These are phyloP conservation scores for Elongisporangium anandrum DNA, from an alignment of 352 stramenopile genomes.

Conservation along the genomic window DNA sequence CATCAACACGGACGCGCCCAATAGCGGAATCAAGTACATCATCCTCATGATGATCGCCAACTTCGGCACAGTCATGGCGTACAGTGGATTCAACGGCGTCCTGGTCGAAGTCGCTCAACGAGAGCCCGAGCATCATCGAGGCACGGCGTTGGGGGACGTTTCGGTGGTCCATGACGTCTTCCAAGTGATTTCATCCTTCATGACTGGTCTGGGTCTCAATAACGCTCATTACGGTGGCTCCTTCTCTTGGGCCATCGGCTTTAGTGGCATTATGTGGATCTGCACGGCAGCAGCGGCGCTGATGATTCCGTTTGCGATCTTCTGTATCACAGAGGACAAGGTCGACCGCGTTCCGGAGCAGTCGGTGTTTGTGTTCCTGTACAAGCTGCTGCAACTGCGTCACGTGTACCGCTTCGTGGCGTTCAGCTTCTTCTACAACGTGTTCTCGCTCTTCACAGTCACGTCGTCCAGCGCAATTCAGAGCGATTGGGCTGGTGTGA, in stretches of 20 bases:
- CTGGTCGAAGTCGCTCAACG: conserved; percentile 47
- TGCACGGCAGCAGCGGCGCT: conserved; percentile 20
- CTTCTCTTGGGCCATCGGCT: conserved; percentile 48
- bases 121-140: conserved; percentile 29
- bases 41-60: conserved; percentile 70
- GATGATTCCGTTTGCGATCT: conserved; percentile 27
- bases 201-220: conserved; percentile 41
- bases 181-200: conserved; percentile 29
- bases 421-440: conserved; percentile 37
- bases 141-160: conserved; percentile 29
- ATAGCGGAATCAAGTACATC: conserved; percentile 40
- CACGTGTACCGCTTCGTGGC: conserved; percentile 41
- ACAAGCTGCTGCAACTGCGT: conserved; percentile 35
- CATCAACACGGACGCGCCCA: conserved; percentile 32
- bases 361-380: conserved; percentile 24
- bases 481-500: conserved; percentile 42
- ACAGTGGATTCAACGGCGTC: conserved; percentile 62
- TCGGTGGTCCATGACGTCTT: conserved; percentile 29
- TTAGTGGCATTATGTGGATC: conserved; percentile 47
- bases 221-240: conserved; percentile 37
- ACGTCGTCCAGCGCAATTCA: conserved; percentile 41
- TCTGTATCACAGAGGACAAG: conserved; percentile 35
- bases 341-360: conserved; percentile 7
- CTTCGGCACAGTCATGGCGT: conserved; percentile 68
- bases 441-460: conserved; percentile 36